Conservation (phyloP, 2,329 filamentous ascomycete species). For the Cordyceps javanica region DNA sequence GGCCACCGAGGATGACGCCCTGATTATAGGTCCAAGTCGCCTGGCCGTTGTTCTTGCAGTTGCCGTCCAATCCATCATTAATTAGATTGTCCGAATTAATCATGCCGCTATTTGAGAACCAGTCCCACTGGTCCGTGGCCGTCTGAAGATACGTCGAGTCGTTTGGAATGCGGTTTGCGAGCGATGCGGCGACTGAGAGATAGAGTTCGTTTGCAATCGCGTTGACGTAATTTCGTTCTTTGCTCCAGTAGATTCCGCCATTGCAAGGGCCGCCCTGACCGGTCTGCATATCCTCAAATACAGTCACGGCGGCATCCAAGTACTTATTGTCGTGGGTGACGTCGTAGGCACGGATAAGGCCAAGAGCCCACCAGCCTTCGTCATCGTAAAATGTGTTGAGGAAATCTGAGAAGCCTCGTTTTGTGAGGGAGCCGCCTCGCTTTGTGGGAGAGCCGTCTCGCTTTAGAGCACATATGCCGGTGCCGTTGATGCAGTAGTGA, state of each 20-base stretch:
- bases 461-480: slow-evolving; percentile 9
- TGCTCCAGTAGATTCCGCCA: slow-evolving; percentile 53
- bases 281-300: slow-evolving; percentile 51
- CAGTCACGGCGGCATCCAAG: slow-evolving; percentile 43
- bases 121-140: slow-evolving; percentile 45
- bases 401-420: slow-evolving; percentile 35
- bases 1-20: slow-evolving; percentile 49
- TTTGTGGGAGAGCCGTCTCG: slow-evolving; percentile 22
- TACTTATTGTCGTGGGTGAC: slow-evolving; percentile 46
- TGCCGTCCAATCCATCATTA: slow-evolving; percentile 45
- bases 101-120: slow-evolving; percentile 45
- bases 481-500: slow-evolving; percentile 28
- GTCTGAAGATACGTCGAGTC: slow-evolving; percentile 37
- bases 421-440: slow-evolving; percentile 24
- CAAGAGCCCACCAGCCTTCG: slow-evolving; percentile 59
- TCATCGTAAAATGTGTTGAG: slow-evolving; percentile 53
- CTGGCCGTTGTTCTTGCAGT: slow-evolving; percentile 46
- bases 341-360: slow-evolving; percentile 51
- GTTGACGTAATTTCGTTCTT: slow-evolving; percentile 44
- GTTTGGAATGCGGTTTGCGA: slow-evolving; percentile 42
- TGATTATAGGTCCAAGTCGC: slow-evolving; percentile 53
- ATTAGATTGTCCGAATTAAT: slow-evolving; percentile 45
- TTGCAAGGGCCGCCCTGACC: slow-evolving; percentile 42
- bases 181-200: slow-evolving; percentile 44
- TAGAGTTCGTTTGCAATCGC: slow-evolving; percentile 55